A percentile compares a stretch with the other conserved stretches of the same genome.
Conservation (phyloP, 2,329 filamentous ascomycete species). For the Ceratocystiopsis brevicomis region DNA sequence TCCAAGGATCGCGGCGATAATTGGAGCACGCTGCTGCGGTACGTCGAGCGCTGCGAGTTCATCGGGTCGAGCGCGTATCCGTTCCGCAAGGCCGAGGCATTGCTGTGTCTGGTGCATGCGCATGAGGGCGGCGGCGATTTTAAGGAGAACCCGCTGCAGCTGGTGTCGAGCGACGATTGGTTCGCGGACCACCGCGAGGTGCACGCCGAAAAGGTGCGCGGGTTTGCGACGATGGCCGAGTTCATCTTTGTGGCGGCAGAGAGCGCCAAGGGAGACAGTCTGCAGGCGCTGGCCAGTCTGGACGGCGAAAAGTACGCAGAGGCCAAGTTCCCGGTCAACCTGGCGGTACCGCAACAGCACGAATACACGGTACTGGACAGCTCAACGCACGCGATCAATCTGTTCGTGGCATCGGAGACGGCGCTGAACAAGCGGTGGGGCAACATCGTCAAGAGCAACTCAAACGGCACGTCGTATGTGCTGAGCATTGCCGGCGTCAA, state of each 20-base stretch:
- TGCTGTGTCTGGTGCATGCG: conserved; percentile 43
- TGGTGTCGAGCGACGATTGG: conserved; percentile 63
- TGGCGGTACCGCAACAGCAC: conserved; percentile 57
- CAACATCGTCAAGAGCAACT: conserved; percentile 92
- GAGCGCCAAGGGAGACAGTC: conserved; percentile 45
- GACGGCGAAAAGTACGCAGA: conserved; percentile 69
- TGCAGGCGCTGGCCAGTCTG: conserved; percentile 66
- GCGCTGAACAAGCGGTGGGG: conserved; percentile 51
- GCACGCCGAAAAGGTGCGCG: conserved; percentile 52
- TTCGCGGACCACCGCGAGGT: conserved; percentile 41
- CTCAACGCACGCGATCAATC: conserved; percentile 81
- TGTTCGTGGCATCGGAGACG: conserved; percentile 71
- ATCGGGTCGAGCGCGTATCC: conserved; percentile 45
- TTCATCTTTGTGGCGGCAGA: conserved; percentile 80
- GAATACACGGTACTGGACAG: conserved; percentile 90
- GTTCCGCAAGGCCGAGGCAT: conserved; percentile 32
- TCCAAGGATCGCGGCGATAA: conserved; percentile 62
- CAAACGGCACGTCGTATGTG: conserved; percentile 90
- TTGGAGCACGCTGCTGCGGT: conserved; percentile 59
- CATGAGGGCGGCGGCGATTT: conserved; percentile 41
- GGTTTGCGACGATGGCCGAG: conserved; percentile 89
- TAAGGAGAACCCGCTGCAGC: conserved; percentile 40
- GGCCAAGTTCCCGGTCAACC: conserved; percentile 71
- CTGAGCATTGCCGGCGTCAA: conserved; percentile 69
- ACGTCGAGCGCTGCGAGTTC: conserved; percentile 72